Evolutionary conservation across 2,329 filamentous ascomycete species (phyloP).

Genomic region (Aspergillus sp.): DNA sequence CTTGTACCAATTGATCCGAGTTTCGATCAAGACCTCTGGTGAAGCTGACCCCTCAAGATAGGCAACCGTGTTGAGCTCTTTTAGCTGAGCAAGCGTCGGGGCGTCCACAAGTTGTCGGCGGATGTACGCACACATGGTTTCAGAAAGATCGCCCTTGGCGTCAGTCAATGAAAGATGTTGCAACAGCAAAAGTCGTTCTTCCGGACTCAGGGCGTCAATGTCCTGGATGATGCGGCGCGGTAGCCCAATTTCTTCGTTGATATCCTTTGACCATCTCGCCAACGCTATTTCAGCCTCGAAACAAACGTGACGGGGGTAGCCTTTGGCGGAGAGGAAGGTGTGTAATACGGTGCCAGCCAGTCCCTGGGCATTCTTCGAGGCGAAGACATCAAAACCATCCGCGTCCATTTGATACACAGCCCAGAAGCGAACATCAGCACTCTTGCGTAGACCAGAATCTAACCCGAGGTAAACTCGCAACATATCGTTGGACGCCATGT

Average conservation of each 20-base stretch:
- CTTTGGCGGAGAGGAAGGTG: constrained; percentile 48
- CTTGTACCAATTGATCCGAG: constrained; percentile 46
- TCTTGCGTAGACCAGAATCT: constrained; percentile 45
- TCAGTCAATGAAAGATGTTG: constrained; percentile 40
- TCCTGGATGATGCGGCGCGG: constrained; percentile 46
- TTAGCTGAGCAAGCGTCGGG: constrained; percentile 43
- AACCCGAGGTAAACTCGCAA: constrained; percentile 40
- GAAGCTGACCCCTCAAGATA: constrained; percentile 46
- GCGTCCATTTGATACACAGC: constrained; percentile 41
- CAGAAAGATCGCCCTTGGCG: constrained; percentile 28
- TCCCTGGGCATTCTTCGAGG: constrained; percentile 49
- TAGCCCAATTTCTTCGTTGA: constrained; percentile 32
- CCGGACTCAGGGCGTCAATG: constrained; percentile 45
- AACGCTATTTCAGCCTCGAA: constrained; percentile 43
- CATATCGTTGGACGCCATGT: constrained; percentile 28
- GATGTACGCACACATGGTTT: constrained; percentile 35
- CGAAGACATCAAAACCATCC: constrained; percentile 42
- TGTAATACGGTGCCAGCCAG: constrained; percentile 47
- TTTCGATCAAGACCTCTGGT: constrained; percentile 37
- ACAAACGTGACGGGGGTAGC: constrained; percentile 41
- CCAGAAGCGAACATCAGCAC: constrained; percentile 43
- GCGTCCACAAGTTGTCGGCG: constrained; percentile 39
- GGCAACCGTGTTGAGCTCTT: constrained; percentile 39
- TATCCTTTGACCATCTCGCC: constrained; percentile 36
- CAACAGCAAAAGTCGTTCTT: constrained; percentile 43